Evolutionary conservation across 179 eudicot species (phyloP), one percentile per base, ranked within the genome.

Genomic region (Nepenthes alata): DNA sequence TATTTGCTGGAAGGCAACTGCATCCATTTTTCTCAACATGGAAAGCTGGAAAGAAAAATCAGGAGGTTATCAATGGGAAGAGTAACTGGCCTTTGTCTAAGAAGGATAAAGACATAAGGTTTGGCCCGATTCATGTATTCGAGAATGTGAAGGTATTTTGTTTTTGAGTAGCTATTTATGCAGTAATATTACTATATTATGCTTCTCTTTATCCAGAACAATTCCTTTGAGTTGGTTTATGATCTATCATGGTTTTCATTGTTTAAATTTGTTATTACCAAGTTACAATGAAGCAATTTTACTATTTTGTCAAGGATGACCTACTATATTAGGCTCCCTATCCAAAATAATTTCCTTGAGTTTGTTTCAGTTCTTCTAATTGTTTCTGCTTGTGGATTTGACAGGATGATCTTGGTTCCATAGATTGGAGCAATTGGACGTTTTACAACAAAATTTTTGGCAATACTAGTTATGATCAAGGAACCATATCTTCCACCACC

Each of bases 1-100:
- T 87, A 64, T 93, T 74, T 83, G 78, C 80, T 41, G 98, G 97
- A 74, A 87, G 75, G 63, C 83, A 89, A 77, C 59, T 89, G 47
- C 98, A 93, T 73, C 98, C 98, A 50, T 93, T 89, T 77, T 93
- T 93, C 68, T 77, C 85, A 45, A 77, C 84, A 44, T 35, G 72
- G 74, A 85, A 85, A 81, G 68, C 53, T 65, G 81, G 74, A 35
- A 93, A 82, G 75, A 80, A 70, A 74, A 77, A 55, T 57, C 72
- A 73, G 71, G 85, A 80, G 65, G 61, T 59, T 37, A 58, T 36
- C 68, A 78, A 73, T 64, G 57, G 50, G 65, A 88, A 78, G 75
- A 70, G 37, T 58, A 69, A 71, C 50, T 77, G 66, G 64, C 72
- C 67, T 58, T 70, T 72, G 25, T 39, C 45, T 57, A 74, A 68